These are phyloP conservation scores for Glaciozyma martinii DNA, from an alignment of 768 basidiomycete species.

Conservation along the genomic window DNA sequence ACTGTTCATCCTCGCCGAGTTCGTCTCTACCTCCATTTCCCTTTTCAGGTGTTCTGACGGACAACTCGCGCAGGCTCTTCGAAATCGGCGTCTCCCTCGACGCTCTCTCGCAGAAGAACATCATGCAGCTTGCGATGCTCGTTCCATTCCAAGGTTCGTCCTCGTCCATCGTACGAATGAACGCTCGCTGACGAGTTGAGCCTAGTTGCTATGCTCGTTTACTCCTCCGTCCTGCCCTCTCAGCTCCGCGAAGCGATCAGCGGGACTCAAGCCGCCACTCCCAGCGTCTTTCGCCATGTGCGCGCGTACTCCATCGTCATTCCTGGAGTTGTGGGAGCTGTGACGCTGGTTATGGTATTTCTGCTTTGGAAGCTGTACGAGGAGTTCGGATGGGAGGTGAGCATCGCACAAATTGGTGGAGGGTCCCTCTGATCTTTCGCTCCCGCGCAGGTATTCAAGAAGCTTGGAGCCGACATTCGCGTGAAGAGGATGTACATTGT, in stretches of 20 bases:
- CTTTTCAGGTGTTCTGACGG: not conserved
- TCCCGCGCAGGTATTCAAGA: constrained; percentile 7
- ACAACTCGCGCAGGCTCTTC: constrained; percentile 8
- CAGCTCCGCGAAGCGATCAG: constrained; percentile 18
- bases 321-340: constrained; percentile 5
- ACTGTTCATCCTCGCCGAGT: constrained; percentile 30
- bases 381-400: constrained; percentile 23
- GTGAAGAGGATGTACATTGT: not conserved
- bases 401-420: no score
- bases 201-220: constrained; percentile 16
- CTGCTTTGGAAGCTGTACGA: constrained; percentile 13
- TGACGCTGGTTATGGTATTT: constrained; percentile 4
- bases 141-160: constrained; percentile 7
- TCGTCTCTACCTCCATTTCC: not conserved
- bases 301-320: constrained; percentile 25
- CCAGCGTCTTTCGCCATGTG: constrained; percentile 2
- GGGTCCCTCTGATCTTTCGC: no score
- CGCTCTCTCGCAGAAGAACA: constrained; percentile 3
- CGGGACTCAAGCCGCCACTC: constrained; percentile 19
- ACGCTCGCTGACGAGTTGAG: no score
- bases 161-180: no score
- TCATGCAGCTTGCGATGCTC: not conserved
- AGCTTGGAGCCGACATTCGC: constrained; percentile 11
- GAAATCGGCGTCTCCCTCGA: constrained; percentile 23
- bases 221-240: constrained; percentile 17